Conservation (phyloP, 495 filamentous ascomycete species). For the Xylaria scruposa region DNA sequence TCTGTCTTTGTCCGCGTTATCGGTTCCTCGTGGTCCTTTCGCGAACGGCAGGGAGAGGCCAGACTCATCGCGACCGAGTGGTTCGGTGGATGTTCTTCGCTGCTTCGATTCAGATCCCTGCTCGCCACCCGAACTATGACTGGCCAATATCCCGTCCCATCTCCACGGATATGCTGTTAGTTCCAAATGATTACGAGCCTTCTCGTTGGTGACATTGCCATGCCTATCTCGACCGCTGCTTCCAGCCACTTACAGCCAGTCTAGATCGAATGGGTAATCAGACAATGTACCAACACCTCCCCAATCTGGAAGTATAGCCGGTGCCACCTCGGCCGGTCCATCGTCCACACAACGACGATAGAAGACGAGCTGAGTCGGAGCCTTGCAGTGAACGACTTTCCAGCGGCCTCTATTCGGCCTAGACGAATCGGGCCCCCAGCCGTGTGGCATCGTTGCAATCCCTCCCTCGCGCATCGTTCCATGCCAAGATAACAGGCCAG, state of each 20-base stretch:
- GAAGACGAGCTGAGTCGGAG: slow-evolving; percentile 22
- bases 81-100: slow-evolving; percentile 1
- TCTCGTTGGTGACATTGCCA: slow-evolving; percentile 5
- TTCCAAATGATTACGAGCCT: slow-evolving; percentile 22
- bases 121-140: not conserved
- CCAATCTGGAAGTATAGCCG: slow-evolving; percentile 22
- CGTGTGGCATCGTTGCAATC: slow-evolving; percentile 24
- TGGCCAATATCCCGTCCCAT: not conserved
- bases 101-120: slow-evolving; percentile 12
- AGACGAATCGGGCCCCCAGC: slow-evolving; percentile 12
- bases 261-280: slow-evolving; percentile 17
- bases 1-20: not conserved
- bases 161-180: not conserved
- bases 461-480: slow-evolving; percentile 15
- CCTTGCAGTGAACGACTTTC: slow-evolving; percentile 9
- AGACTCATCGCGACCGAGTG: not conserved
- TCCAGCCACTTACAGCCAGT: slow-evolving; percentile 7
- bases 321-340: slow-evolving; percentile 26
- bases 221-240: slow-evolving; percentile 17
- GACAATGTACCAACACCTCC: slow-evolving; percentile 19
- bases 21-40: not conserved
- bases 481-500: slow-evolving; percentile 22
- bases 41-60: not conserved
- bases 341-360: slow-evolving; percentile 10
- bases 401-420: slow-evolving; percentile 17